Evolutionary conservation across 305 asterid genomes (phyloP), one percentile per base, ranked within the genome.

Genomic region (Fraxinus dipetala): DNA sequence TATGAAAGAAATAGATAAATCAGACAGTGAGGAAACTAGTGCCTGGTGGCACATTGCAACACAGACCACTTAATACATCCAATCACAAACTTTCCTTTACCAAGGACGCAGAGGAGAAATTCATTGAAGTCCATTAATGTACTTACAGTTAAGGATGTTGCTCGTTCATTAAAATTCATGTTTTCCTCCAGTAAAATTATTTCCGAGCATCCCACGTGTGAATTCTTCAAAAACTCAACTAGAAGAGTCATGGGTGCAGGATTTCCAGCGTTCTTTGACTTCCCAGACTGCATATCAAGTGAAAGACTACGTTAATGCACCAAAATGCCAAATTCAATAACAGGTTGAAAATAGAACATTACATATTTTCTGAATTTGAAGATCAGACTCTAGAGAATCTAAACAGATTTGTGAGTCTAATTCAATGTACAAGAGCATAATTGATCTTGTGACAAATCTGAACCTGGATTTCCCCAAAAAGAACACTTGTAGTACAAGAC

Each of bases 221-320:
- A 89, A 79, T 87, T 78, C 86, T 83, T 89, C 48, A 95, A 81
- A 80, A 90, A 91, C 38, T 91, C 92, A n/a, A 90, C 79, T 75
- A 94, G 77, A 82, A 88, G 91, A 82, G 91, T 85, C 7, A 88
- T 87, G 2, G 97, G 87, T 70, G 97, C 91, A 75, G 87, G 82
- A 85, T 90, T 87, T 87, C 99, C 99, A 82, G 92, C 89, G 82
- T 91, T 93, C 89, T 91, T 95, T 75, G 98, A 95, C 91, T 93
- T 95, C 85, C 91, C 97, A 14, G 98, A 94, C 98, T 93, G 93
- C 89, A 86, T 63, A 82, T 70, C 82, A 65, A 38, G 80, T 11
- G 65, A 75, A 77, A 48, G 83, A 84, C 73, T 74, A 30, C 4
- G 81, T 45, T 28, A 83, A 20, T 40, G 75, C 65, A 65, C 9